phyloP scores from a whole-genome alignment of 441 rosid species.

The Gossypium schwendimanii region DNA sequence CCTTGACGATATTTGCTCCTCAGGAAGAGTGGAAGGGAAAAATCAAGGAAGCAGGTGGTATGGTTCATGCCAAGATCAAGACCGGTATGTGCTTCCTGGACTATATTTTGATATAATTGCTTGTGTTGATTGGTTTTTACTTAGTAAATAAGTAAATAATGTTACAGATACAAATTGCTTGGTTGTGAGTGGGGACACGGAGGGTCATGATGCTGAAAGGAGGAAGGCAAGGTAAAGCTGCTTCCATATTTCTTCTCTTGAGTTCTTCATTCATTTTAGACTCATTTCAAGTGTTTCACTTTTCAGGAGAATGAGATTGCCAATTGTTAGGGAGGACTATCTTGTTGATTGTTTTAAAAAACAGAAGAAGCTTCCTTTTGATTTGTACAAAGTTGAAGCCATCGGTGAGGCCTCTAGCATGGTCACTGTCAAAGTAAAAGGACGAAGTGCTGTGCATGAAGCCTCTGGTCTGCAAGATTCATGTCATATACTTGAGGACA shows the following conservation, averaged over 20 bases:
- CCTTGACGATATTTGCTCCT: conserved; percentile 16
- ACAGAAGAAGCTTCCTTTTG: conserved; percentile 74
- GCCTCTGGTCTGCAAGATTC: conserved; percentile 85
- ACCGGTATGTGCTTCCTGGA: conserved; percentile 42
- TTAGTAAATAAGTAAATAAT: conserved; percentile 16
- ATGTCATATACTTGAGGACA: conserved; percentile 91
- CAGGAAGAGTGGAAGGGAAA: conserved; percentile 83
- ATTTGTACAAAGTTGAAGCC: conserved; percentile 66
- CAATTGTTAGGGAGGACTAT: conserved; percentile 78
- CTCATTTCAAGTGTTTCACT: conserved; percentile 19
- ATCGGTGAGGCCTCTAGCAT: conserved; percentile 48
- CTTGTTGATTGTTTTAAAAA: conserved; percentile 68
- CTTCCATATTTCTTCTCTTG: conserved; percentile 16
- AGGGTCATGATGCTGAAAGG: conserved; percentile 50
- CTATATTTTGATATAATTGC: neutral
- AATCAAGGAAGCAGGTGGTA: conserved; percentile 73
- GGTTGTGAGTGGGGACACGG: conserved; percentile 58
- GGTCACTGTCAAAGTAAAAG: conserved; percentile 91
- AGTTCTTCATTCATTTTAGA: conserved; percentile 13
- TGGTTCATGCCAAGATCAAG: conserved; percentile 61
- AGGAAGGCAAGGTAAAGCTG: conserved; percentile 72
- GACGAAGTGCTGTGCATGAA: conserved; percentile 92
- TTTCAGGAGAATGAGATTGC: conserved; percentile 80
- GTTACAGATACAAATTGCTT: conserved; percentile 76
- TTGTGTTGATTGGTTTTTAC: conserved; percentile 18